phyloP scores from a whole-genome alignment of 2,329 filamentous ascomycete genomes.

The Macrophomina phaseolina region DNA sequence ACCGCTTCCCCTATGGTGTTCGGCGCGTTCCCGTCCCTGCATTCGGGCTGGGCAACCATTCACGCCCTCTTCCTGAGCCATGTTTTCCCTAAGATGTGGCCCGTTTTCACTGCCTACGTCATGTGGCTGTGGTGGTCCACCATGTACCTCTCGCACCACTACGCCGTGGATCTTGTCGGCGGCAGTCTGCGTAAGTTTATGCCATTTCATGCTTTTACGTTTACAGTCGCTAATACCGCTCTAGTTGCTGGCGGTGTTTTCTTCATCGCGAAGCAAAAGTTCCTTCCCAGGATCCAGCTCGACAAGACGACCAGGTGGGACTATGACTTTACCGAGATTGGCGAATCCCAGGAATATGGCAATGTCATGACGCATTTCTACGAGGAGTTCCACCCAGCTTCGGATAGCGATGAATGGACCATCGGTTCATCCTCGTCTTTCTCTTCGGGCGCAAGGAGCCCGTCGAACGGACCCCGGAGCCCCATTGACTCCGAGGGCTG shows the following conservation, averaged over 20 bases:
- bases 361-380: constrained; percentile 64
- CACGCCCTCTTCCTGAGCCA: constrained; percentile 93
- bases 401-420: constrained; percentile 88
- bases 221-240: constrained; percentile 34
- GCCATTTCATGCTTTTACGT: background rate
- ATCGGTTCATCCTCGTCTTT: constrained; percentile 81
- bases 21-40: constrained; percentile 91
- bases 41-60: constrained; percentile 86
- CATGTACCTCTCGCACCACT: constrained; percentile 98
- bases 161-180: constrained; percentile 89
- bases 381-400: constrained; percentile 55
- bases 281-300: constrained; percentile 79
- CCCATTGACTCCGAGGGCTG: constrained; percentile 63
- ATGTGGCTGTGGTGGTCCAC: constrained; percentile 98
- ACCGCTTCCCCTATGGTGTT: constrained; percentile 90
- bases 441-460: constrained; percentile 68
- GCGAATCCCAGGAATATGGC: constrained; percentile 65
- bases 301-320: constrained; percentile 93
- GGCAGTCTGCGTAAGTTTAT: constrained; percentile 67
- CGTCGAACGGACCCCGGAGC: constrained; percentile 53
- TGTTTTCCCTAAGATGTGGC: constrained; percentile 82
- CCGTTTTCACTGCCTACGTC: constrained; percentile 81
- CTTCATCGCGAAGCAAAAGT: constrained; percentile 80
- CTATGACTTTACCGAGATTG: constrained; percentile 90
- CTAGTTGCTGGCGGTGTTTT: constrained; percentile 72